Conservation (phyloP, 495 filamentous ascomycete genomes). For the Aspergillus cristatus region DNA sequence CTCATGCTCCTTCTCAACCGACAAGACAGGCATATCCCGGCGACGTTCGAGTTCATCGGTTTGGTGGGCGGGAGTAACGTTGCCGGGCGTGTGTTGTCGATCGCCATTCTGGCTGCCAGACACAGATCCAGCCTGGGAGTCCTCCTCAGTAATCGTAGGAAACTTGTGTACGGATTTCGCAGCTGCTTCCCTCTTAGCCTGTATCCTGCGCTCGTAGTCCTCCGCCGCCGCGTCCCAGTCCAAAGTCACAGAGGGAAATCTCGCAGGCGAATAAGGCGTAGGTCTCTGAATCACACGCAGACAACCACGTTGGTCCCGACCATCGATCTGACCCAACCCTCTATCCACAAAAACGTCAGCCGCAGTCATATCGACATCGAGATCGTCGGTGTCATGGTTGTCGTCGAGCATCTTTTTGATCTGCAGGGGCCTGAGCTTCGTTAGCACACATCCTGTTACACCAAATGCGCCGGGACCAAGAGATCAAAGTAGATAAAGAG, state of each 20-base stretch:
- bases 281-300: conserved; percentile 28
- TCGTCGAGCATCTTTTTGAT: conserved; percentile 34
- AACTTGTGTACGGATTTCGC: conserved; percentile 6
- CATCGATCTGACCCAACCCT: conserved; percentile 24
- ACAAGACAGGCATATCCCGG: conserved; percentile 15
- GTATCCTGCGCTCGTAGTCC: conserved; percentile 6
- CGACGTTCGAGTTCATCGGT: background rate
- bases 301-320: conserved; percentile 26
- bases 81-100: too few relatives aligned
- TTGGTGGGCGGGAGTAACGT: background rate
- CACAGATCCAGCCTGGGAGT: background rate
- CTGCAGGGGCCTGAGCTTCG: conserved; percentile 14
- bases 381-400: conserved; percentile 20
- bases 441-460: conserved; percentile 8
- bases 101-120: too few relatives aligned
- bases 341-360: conserved; percentile 31
- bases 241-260: conserved; percentile 25
- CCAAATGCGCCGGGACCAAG: too few relatives aligned
- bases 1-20: conserved; percentile 14
- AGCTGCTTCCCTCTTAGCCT: conserved; percentile 7
- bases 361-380: conserved; percentile 26
- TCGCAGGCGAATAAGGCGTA: conserved; percentile 8
- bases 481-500: too few relatives aligned
- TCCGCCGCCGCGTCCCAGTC: conserved; percentile 24
- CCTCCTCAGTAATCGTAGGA: conserved; percentile 9